Evolutionary conservation across 2,329 filamentous ascomycete genomes (phyloP).

Genomic region (Colletotrichum tanaceti): DNA sequence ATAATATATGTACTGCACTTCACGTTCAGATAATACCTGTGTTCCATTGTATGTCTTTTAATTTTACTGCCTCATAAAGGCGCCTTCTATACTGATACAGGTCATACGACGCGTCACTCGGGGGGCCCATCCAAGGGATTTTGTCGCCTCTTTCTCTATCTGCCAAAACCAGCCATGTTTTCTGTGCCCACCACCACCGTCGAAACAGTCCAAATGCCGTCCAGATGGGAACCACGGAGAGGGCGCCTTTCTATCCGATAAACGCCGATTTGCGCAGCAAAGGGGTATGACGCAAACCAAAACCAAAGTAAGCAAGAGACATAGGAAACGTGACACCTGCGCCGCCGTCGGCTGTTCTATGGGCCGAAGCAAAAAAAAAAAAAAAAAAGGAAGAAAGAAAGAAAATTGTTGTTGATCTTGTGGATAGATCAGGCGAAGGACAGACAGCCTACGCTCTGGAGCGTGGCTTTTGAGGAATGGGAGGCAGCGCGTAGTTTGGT

Average conservation of each 20-base stretch:
- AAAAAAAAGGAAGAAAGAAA: too few species aligned
- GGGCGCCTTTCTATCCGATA: constrained; percentile 27
- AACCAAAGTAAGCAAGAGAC: constrained; percentile 11
- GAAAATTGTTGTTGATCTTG: too few species aligned
- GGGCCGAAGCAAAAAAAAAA: not conserved
- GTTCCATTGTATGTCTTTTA: not conserved
- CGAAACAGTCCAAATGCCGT: constrained; percentile 33
- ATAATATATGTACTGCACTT: not conserved
- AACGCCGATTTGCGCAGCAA: constrained; percentile 39
- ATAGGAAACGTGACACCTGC: constrained; percentile 24
- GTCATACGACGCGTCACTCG: constrained; percentile 29
- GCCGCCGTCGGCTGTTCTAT: constrained; percentile 17
- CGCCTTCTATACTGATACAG: constrained; percentile 18
- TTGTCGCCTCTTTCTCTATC: constrained; percentile 24
- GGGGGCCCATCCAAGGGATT: constrained; percentile 14
- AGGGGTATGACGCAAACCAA: constrained; percentile 40
- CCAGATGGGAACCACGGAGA: constrained; percentile 18
- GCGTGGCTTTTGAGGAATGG: constrained; percentile 54
- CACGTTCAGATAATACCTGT: not conserved
- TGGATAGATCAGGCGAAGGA: constrained; percentile 4
- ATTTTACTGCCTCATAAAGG: not conserved
- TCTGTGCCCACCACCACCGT: constrained; percentile 22
- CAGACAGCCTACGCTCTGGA: constrained; percentile 9
- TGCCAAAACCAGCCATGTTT: constrained; percentile 25
- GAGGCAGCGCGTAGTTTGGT: constrained; percentile 66